Evolutionary conservation across 164 flowering plant genomes (phyloP).

Genomic region (Umbilicus rupestris): DNA sequence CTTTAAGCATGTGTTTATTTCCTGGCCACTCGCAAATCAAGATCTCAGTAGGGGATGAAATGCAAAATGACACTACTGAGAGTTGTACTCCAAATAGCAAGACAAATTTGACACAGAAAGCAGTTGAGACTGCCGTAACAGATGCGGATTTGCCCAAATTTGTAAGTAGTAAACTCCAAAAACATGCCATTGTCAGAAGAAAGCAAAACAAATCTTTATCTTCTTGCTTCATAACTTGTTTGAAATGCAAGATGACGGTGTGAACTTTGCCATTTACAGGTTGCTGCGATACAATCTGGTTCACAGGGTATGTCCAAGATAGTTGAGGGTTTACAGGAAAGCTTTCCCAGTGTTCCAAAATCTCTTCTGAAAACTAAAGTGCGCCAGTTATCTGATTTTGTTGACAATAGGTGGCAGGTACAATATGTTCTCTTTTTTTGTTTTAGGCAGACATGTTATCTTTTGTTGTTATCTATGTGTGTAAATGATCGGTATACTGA

Average conservation of each 20-base stretch:
- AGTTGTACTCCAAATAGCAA: conserved; percentile 22
- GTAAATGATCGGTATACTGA: neutral
- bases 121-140: conserved; percentile 19
- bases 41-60: conserved; percentile 18
- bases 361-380: conserved; percentile 58
- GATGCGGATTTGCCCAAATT: conserved; percentile 58
- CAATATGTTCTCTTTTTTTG: neutral
- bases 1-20: conserved; percentile 44
- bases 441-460: neutral
- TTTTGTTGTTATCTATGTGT: neutral
- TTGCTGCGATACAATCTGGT: conserved; percentile 42
- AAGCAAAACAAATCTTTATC: neutral
- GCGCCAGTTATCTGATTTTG: conserved; percentile 68
- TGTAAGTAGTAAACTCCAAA: conserved; percentile 34
- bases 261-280: conserved; percentile 31
- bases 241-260: neutral
- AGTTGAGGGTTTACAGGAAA: conserved; percentile 47
- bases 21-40: conserved; percentile 33
- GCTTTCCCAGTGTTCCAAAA: conserved; percentile 51
- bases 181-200: neutral
- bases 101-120: conserved; percentile 15
- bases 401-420: conserved; percentile 84
- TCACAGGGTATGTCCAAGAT: conserved; percentile 55
- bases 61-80: conserved; percentile 32
- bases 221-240: neutral